Base-by-base conservation (phyloP, 495 filamentous ascomycete genomes). In the Penicillium salamii region DNA sequence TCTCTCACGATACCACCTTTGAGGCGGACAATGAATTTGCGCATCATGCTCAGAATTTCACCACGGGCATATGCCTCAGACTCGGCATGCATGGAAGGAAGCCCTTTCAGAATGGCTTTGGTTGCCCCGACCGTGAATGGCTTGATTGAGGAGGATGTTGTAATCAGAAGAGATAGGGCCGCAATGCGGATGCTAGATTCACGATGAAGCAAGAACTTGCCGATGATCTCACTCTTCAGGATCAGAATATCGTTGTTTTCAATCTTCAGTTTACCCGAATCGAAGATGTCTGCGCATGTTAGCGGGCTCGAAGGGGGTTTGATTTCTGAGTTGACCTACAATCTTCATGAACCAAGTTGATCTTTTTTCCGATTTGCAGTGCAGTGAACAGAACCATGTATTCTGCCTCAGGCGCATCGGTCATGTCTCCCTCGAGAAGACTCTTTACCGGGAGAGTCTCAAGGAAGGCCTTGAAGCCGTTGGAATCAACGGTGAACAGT, bases 1-100 rank as follows among this genome's bases (percentile, higher is more conserved):
- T 53, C 56, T 31, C 40, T 62, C 40, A 62, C 54, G 17, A 67
- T 57, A 11, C 71, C 71, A 47, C 69, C 63, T 38, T 70, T 74
- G 0, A 92, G 63, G 17, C 88, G 81, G 26, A 84, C 77, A 31
- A 88, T 78, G 52, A 95, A 77, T 43, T 80, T 80, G 14, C 81
- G 84, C 12, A 84, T 80, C 41, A 83, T 64, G 28, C 81, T 79
- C 43, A 91, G 70, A 2, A 91, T 72, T 51, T 93, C 88, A 32
- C 89, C 83, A 42, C 92, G 80, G 50, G 87, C 78, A 53, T 90
- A 86, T 7, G 92, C 81, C 56, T 96, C 88, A n/a, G 86, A 83
- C 50, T 96, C 90, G 3, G 85, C 79, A 67, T 91, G 83, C 42
- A 95, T 81, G 2, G 82, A 76, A 3, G 80, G 74, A 0, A 97